A percentile compares a stretch with the other conserved stretches of the same genome.
Conservation (phyloP, 176 grass and related monocot genomes). For the Dactylis glomerata region DNA sequence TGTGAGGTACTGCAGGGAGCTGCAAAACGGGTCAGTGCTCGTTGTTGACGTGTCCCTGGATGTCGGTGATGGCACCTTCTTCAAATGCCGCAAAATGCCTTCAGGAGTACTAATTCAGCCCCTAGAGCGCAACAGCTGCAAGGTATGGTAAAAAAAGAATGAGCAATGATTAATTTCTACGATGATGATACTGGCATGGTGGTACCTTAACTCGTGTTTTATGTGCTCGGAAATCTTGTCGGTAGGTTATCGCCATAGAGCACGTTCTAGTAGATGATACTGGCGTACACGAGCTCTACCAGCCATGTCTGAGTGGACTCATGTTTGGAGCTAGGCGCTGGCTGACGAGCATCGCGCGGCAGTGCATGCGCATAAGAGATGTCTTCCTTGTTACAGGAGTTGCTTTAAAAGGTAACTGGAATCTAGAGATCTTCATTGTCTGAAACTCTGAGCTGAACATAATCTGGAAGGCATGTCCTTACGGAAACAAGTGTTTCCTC, state of each 20-base stretch:
- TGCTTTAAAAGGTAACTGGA: neutral
- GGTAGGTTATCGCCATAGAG: conserved; percentile 55
- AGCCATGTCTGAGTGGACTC: conserved; percentile 27
- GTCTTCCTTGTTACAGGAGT: conserved; percentile 28
- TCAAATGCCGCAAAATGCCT: conserved; percentile 50
- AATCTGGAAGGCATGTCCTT: neutral
- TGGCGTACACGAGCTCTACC: conserved; percentile 30
- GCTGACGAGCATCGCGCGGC: conserved; percentile 38
- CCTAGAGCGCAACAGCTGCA: conserved; percentile 42
- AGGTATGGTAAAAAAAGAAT: conserved; percentile 35
- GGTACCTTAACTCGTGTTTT: neutral
- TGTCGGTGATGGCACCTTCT: neutral
- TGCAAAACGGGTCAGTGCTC: conserved; percentile 22
- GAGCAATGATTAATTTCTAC: neutral
- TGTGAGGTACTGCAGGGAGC: conserved; percentile 43
- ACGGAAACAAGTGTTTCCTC: neutral
- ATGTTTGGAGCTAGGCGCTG: conserved; percentile 57
- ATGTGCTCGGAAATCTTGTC: neutral
- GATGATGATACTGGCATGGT: neutral
- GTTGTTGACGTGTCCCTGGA: conserved; percentile 59
- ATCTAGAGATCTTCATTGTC: neutral
- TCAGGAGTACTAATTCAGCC: conserved; percentile 58
- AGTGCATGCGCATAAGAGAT: conserved; percentile 42
- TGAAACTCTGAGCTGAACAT: neutral
- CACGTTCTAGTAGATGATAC: conserved; percentile 49